Evolutionary conservation across 2,329 filamentous ascomycete species (phyloP), one percentile per base, ranked within the genome.

Genomic region (Alternaria metachromatica): DNA sequence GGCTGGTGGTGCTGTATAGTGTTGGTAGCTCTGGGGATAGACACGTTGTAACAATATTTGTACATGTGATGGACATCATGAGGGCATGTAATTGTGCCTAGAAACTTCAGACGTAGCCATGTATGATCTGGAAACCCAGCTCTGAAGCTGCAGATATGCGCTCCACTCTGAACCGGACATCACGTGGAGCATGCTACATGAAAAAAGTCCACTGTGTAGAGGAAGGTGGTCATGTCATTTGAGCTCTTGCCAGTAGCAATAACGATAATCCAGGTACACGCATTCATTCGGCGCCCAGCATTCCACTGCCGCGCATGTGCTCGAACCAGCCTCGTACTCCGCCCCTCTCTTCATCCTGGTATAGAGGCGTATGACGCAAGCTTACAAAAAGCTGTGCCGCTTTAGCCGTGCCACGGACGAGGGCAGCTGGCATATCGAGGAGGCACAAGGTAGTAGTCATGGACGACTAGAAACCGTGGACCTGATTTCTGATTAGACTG

Each of bases 381-480:
- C 57, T 60, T 21, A 33, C 13, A 13, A 50, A 43, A 49, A 60
- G 55, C 57, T 25, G 61, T 41, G 37, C 45, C 51, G 23, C 55
- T 53, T 9, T 43, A 46, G 48, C 55, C 43, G 43, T 26, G 28
- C 44, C 26, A 12, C 50, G 51, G 57, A 30, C 15, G 6, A 58
- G 55, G 55, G 54, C 48, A 33, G 44, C 26, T 44, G 18, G 50
- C 33, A 45, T 48, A 18, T 43, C 13, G 59, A 55, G 43, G 23
- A 18, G 50, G 23, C 30, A 41, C 49, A 55, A 60, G 26, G 30
- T 25, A 18, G 11, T 37, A 53, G 45, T 46, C 45, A 20, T 26
- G 28, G 44, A 26, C 43, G 68, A 63, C 64, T 77, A 78, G 75
- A 78, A 78, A 70, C 76, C 76, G 65, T 78, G 76, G 67, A 78